Conservation (phyloP, 352 stramenopile species). For the Pythium pectinolyticum region DNA sequence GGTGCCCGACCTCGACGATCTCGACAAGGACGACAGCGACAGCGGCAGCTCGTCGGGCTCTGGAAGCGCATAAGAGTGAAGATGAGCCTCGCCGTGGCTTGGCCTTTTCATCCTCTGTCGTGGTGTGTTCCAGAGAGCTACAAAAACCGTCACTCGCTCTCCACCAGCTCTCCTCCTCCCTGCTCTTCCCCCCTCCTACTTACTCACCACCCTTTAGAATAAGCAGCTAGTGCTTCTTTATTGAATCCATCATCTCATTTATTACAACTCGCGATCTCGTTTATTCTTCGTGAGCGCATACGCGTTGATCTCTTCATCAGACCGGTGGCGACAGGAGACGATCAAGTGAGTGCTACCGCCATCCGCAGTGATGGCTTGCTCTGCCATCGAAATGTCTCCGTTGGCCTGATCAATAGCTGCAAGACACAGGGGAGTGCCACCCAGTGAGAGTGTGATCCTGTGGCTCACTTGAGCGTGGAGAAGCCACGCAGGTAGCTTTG, state of each 20-base stretch:
- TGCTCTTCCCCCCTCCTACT: no score
- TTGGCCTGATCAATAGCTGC: neutral
- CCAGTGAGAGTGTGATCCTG: neutral
- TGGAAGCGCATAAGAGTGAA: constrained; percentile 1
- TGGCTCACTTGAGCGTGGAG: neutral
- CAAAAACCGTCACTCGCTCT: no score
- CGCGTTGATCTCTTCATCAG: neutral
- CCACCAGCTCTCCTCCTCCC: no score
- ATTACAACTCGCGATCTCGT: no score
- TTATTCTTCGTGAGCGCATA: neutral
- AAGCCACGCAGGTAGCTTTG: neutral
- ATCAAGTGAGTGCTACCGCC: neutral
- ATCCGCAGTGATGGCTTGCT: neutral
- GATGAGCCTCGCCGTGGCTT: no score
- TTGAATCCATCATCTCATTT: no score
- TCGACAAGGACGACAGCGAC: constrained; percentile 1
- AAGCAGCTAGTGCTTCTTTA: no score
- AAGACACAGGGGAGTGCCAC: neutral
- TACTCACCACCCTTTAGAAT: no score
- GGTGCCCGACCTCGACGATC: constrained; percentile 8
- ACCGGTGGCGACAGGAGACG: neutral
- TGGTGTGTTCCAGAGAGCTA: neutral
- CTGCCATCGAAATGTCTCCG: neutral
- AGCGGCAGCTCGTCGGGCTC: neutral
- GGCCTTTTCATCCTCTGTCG: no score